Evolutionary conservation across 768 basidiomycete genomes (phyloP).

Genomic region (Paxillus involutus): DNA sequence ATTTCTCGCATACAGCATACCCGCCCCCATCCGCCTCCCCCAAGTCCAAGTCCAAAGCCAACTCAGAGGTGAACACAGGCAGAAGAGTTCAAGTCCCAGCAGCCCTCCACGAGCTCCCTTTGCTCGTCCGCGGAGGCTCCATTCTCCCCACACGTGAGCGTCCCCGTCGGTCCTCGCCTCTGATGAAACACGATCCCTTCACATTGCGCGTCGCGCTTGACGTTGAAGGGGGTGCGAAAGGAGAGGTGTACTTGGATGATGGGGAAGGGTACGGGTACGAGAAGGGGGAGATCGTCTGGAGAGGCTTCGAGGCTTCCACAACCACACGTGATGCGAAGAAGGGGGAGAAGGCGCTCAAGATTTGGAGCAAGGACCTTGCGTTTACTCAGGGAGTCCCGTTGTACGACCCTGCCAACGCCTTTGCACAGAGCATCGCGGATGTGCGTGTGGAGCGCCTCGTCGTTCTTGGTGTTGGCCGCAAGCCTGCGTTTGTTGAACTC

Average conservation of each 20-base stretch:
- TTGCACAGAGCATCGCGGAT: slow-evolving; percentile 56
- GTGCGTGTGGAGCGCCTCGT: slow-evolving; percentile 85
- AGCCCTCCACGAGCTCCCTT: slow-evolving; percentile 75
- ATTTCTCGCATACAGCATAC: slow-evolving; percentile 72
- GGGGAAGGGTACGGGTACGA: slow-evolving; percentile 80
- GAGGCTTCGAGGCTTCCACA: slow-evolving; percentile 63
- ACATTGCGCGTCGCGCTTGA: slow-evolving; percentile 83
- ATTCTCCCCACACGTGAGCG: slow-evolving; percentile 88
- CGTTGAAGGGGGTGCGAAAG: slow-evolving; percentile 56
- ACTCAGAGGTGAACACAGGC: slow-evolving; percentile 37
- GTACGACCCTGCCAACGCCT: slow-evolving; percentile 63
- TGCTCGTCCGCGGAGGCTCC: slow-evolving; percentile 88
- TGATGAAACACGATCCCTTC: slow-evolving; percentile 93
- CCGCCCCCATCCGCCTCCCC: slow-evolving; percentile 46
- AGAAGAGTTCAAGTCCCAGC: slow-evolving; percentile 75
- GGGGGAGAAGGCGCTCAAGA: slow-evolving; percentile 43
- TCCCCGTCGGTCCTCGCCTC: slow-evolving; percentile 76
- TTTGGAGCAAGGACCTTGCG: slow-evolving; percentile 56
- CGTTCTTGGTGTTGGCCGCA: slow-evolving; percentile 65
- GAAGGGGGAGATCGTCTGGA: slow-evolving; percentile 82
- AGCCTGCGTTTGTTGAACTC: slow-evolving; percentile 61
- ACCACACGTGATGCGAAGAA: slow-evolving; percentile 14
- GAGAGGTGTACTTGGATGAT: slow-evolving; percentile 95
- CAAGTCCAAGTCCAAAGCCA: no score
- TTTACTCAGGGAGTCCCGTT: slow-evolving; percentile 45